Base-by-base conservation (phyloP, 2,329 filamentous ascomycete species). In the Exophiala oligosperma region DNA sequence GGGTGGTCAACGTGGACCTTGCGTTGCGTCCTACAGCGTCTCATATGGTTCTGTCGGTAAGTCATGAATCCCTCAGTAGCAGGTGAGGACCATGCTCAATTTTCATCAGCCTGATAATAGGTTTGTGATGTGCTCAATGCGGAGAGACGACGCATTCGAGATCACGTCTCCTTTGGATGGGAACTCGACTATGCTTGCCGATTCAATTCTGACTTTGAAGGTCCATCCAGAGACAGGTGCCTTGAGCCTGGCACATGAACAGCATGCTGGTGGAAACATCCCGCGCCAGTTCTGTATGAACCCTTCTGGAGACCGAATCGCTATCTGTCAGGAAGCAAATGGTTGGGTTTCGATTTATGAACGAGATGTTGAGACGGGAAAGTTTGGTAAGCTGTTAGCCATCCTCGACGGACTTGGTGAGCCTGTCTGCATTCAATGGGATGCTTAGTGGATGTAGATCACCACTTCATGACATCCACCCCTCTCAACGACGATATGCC, bases 221-320 rank as follows among this genome's bases (percentile, higher is more conserved):
- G n/a, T 50, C 48, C 24, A 50, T 23, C 23, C 28, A 6, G 48
- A 50, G 12, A 32, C 48, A 3, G 48, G 48, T 29, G 14, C 12
- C 3, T 28, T 50, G 23, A 50, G 23, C 12, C 14, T 50, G 24
- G 48, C 28, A 11, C 6, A 50, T 6, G 23, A 29, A 28, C n/a
- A 29, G 24, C 9, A n/a, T n/a, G 48, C 48, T n/a, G 48, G 48
- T 29, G 48, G 28, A 4, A 35, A 29, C 17, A n/a, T 23, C 12
- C 48, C 48, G 4, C 48, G 24, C 9, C 48, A 28, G n/a, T 50
- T 50, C 17, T 50, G 24, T 17, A n/a, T 50, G 28, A 50, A 50
- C 21, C 14, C 9, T n/a, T 5, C 48, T 9, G 48, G 48, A n/a
- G 48, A 50, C 6, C 3, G 6, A 14, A 29, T 50, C 21, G 48